These are phyloP conservation scores for Metarhizium anisopliae DNA, from an alignment of 2,329 filamentous ascomycete species.

Conservation along the genomic window DNA sequence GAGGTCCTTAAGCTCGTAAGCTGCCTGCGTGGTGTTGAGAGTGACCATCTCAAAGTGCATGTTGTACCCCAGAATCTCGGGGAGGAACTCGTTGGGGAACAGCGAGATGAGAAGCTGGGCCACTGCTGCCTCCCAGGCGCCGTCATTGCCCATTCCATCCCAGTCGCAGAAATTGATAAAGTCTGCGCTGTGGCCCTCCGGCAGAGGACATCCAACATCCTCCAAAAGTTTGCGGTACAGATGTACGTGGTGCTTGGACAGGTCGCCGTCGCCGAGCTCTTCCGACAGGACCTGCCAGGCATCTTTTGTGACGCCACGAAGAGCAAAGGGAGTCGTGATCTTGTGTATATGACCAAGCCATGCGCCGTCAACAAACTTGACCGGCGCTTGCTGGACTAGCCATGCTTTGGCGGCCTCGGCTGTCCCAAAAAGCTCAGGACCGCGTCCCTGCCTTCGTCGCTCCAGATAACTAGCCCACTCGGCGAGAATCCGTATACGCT, in stretches of 20 bases:
- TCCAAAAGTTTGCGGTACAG: conserved; percentile 21
- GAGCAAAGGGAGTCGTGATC: conserved; percentile 26
- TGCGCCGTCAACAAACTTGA: conserved; percentile 37
- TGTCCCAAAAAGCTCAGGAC: not conserved
- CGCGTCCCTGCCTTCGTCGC: not conserved
- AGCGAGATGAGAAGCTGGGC: conserved; percentile 36
- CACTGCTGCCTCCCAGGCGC: conserved; percentile 32
- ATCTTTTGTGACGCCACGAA: conserved; percentile 19
- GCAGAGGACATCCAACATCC: conserved; percentile 2
- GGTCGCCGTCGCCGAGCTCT: conserved; percentile 40
- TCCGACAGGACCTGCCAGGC: conserved; percentile 41
- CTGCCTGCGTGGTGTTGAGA: conserved; percentile 10
- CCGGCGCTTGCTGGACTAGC: not conserved
- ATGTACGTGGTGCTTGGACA: conserved; percentile 34
- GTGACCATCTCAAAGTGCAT: conserved; percentile 36
- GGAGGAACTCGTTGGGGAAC: conserved; percentile 38
- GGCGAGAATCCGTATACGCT: not conserved
- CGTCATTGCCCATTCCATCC: conserved; percentile 3
- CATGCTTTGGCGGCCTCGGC: not conserved
- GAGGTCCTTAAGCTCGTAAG: conserved; percentile 35
- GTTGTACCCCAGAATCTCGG: conserved; percentile 42
- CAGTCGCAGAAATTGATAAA: conserved; percentile 7
- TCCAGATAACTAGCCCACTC: not conserved
- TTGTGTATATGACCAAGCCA: conserved; percentile 37
- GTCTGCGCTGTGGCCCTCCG: conserved; percentile 4